Evolutionary conservation across 495 filamentous ascomycete genomes (phyloP).

Genomic region (Cladorrhinum samala): DNA sequence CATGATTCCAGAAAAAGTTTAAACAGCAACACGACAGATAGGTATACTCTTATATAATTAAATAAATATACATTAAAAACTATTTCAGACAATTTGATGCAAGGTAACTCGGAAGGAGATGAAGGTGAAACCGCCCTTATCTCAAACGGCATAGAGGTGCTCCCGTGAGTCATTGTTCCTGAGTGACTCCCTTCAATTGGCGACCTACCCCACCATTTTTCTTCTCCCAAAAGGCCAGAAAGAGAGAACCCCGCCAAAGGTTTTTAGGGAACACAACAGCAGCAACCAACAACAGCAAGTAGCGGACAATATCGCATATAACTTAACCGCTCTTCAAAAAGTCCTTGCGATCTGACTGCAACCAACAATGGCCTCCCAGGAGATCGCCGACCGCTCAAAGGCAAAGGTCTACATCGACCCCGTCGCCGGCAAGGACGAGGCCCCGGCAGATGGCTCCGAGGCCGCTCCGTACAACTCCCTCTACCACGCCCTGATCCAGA

Average conservation of each 20-base stretch:
- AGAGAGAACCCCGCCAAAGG: background rate
- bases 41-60: too few relatives aligned
- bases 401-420: conserved; percentile 72
- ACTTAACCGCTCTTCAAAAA: background rate
- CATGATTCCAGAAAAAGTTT: too few relatives aligned
- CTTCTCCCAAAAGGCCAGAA: conserved; percentile 2
- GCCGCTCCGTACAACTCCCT: conserved; percentile 74
- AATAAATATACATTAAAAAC: too few relatives aligned
- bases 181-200: background rate
- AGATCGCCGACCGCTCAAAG: conserved; percentile 39
- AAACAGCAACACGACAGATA: too few relatives aligned
- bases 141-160: background rate
- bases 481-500: conserved; percentile 67
- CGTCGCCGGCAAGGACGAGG: conserved; percentile 65
- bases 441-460: conserved; percentile 58
- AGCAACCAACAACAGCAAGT: conserved; percentile 1
- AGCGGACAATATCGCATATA: background rate
- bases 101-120: background rate
- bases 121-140: background rate
- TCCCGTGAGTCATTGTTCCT: background rate
- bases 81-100: background rate
- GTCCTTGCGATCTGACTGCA: conserved; percentile 17
- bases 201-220: conserved; percentile 24
- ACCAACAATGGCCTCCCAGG: conserved; percentile 36
- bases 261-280: background rate